Conservation (phyloP, 768 basidiomycete species). For the Russula griseocarnosa region DNA sequence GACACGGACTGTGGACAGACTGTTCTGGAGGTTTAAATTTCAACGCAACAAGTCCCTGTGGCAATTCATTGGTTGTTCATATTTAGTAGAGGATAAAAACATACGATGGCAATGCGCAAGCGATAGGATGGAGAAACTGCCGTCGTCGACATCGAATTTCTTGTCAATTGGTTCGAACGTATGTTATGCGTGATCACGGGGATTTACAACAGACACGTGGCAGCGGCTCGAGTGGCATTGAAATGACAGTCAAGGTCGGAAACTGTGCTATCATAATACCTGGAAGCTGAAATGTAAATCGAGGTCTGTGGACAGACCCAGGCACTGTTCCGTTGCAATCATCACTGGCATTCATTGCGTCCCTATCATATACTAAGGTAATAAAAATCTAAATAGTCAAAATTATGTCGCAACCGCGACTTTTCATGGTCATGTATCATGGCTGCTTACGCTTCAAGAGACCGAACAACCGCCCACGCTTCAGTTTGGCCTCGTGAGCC, state of each 20-base stretch:
- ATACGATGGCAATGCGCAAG: slow-evolving; percentile 21
- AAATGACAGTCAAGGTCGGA: not conserved
- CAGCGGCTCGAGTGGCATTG: not conserved
- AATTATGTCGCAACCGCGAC: not conserved
- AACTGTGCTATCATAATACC: not conserved
- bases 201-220: too few relatives aligned
- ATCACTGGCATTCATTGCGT: not conserved
- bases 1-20: slow-evolving; percentile 11
- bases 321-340: not conserved
- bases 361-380: not conserved
- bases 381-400: not conserved
- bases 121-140: slow-evolving; percentile 3
- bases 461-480: slow-evolving; percentile 46
- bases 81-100: not conserved
- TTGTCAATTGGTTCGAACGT: not conserved
- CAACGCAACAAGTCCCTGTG: slow-evolving; percentile 12
- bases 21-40: slow-evolving; percentile 18
- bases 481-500: slow-evolving; percentile 55
- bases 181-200: too few relatives aligned
- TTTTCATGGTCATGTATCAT: not conserved
- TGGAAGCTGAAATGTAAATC: too few relatives aligned
- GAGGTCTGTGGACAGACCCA: not conserved
- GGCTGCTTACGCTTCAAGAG: slow-evolving; percentile 28
- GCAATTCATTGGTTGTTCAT: not conserved
- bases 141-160: not conserved